Evolutionary conservation across 306 rosid species (phyloP), one percentile per base, ranked within the genome.

Genomic region (Senna siamea): DNA sequence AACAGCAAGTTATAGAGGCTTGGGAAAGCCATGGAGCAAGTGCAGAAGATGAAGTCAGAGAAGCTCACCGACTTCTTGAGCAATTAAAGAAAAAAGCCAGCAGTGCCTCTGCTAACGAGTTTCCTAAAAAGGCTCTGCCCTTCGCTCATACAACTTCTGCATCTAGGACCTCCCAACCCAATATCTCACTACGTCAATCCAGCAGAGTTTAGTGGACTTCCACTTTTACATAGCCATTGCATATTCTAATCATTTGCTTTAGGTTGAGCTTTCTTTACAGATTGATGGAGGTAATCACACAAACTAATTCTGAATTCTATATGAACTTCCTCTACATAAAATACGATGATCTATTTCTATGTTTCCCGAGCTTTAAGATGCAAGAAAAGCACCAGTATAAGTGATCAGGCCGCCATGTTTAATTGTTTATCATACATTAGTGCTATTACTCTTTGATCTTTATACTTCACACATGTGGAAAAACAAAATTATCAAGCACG

Each of bases 1-100:
- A 89, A 80, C 86, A 91, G 80, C 93, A 79, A 82, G 98, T 82
- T 46, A 80, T 90, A 50, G 90, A 89, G 72, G 98, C 98, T 60
- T 93, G 98, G 97, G 97, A 89, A 78, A 87, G 84, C 73, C 98
- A 93, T 66, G 98, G 98, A 80, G 85, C 86, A 74, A 84, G 81
- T 82, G 97, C 89, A 18, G 76, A 79, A 67, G 93, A 86, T 30
- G 96, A 93, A 83, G 89, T 86, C 55, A 79, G 55, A 77, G 98
- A 90, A 85, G 96, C 96, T 63, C 79, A 19, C 12, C 85, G 80
- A 57, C 83, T 87, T 78, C 86, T 93, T 0, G 88, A 85, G 51
- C 87, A 83, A 73, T 80, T 90, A 40, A 90, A 86, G 89, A 77
- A 55, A 69, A 90, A 87, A 70, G 89, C 97, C 4, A 80, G 46